Evolutionary conservation across 352 stramenopile genomes (phyloP).

Genomic region (Phytophthora colocasiae): DNA sequence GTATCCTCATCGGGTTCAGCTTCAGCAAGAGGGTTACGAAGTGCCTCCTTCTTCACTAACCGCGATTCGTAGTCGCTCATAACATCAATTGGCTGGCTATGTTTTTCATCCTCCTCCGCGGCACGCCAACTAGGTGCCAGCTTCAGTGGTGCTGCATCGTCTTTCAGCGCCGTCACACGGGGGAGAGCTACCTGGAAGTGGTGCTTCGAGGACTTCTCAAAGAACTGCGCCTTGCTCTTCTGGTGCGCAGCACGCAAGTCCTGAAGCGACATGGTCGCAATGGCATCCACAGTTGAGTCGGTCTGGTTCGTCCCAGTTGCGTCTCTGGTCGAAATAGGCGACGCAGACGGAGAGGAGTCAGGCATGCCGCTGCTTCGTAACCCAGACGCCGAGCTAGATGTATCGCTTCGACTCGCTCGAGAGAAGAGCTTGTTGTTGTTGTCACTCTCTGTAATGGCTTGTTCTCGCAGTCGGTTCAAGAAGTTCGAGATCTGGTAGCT

Average conservation of each 20-base stretch:
- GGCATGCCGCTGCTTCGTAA: conserved; percentile 26
- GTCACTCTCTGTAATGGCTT: conserved; percentile 78
- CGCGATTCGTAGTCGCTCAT: conserved; percentile 92
- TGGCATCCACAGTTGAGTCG: conserved; percentile 56
- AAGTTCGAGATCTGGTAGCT: conserved; percentile 88
- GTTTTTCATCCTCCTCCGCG: conserved; percentile 82
- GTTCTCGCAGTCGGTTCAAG: conserved; percentile 76
- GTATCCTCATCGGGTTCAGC: conserved; percentile 88
- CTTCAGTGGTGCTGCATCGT: conserved; percentile 43
- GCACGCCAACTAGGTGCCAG: conserved; percentile 66
- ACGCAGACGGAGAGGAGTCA: conserved; percentile 51
- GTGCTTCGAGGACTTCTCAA: conserved; percentile 50
- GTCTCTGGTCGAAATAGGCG: conserved; percentile 39
- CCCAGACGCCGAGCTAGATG: conserved; percentile 14
- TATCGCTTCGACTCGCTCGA: conserved; percentile 38
- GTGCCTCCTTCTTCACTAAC: conserved; percentile 87
- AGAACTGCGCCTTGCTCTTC: conserved; percentile 61
- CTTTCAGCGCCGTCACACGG: conserved; percentile 24
- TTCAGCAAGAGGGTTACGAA: conserved; percentile 85
- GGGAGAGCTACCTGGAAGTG: conserved; percentile 50
- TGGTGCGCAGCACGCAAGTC: conserved; percentile 59
- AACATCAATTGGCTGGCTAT: conserved; percentile 84
- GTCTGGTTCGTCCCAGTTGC: conserved; percentile 25
- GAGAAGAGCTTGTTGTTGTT: conserved; percentile 84
- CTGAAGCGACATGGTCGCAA: conserved; percentile 73